Percentiles rank a stretch among this genome's conserved stretches.
Evolutionary conservation across 2,329 filamentous ascomycete genomes (phyloP).

Genomic region (Cordyceps cicadae): DNA sequence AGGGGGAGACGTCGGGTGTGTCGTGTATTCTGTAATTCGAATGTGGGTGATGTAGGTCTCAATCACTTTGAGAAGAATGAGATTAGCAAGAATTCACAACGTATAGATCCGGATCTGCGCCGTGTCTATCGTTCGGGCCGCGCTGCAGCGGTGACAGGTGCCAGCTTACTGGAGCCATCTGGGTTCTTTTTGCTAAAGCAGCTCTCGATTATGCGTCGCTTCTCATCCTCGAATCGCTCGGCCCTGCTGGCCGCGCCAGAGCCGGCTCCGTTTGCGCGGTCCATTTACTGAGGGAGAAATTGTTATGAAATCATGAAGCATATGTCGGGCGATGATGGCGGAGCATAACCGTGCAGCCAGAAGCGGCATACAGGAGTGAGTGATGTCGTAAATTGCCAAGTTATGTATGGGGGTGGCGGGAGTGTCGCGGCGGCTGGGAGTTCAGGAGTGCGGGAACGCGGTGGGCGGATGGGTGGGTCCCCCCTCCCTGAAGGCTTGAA

Average conservation of each 20-base stretch:
- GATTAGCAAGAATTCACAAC: constrained; percentile 12
- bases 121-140: background rate
- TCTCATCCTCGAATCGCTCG: constrained; percentile 93
- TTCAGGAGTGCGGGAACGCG: constrained; percentile 10
- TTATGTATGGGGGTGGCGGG: constrained; percentile 8
- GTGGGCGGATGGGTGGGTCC: background rate
- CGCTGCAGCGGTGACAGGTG: constrained; percentile 4
- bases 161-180: constrained; percentile 69
- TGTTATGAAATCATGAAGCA: constrained; percentile 21
- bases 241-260: constrained; percentile 40
- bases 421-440: constrained; percentile 6
- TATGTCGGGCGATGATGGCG: background rate
- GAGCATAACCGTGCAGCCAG: constrained; percentile 10
- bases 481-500: too few species aligned
- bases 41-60: constrained; percentile 99
- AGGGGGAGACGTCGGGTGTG: constrained; percentile 73
- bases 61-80: constrained; percentile 21
- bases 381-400: background rate
- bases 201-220: constrained; percentile 85
- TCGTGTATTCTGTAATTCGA: constrained; percentile 76
- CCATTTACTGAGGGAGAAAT: constrained; percentile 23
- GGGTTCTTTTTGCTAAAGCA: constrained; percentile 87
- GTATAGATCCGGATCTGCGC: background rate
- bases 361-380: background rate
- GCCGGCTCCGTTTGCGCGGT: constrained; percentile 31